phyloP scores from a whole-genome alignment of 257 asterid genomes.

The Solanum piurae region DNA sequence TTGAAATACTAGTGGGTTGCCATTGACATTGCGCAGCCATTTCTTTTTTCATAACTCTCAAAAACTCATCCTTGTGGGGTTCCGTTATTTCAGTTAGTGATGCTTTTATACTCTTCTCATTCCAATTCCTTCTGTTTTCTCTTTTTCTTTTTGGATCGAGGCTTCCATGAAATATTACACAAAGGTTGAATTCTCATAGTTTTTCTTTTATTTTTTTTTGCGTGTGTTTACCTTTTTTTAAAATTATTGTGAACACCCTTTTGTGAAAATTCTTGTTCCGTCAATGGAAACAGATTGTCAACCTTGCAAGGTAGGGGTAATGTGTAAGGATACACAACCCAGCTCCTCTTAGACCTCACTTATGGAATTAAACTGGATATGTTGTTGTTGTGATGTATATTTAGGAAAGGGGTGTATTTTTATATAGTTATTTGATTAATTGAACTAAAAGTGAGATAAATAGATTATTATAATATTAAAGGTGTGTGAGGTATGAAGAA shows the following conservation, averaged over 20 bases:
- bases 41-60: not conserved
- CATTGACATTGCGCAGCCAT: not conserved
- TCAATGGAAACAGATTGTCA: not conserved
- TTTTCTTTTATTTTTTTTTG: no score
- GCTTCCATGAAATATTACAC: no score
- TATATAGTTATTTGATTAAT: no score
- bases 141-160: no score
- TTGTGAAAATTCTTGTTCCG: no score
- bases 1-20: not conserved
- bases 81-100: not conserved
- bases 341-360: not conserved
- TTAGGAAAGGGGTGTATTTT: not conserved
- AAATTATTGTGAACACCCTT: no score
- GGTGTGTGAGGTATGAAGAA: not conserved
- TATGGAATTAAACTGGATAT: not conserved
- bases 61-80: not conserved
- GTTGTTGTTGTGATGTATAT: not conserved
- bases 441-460: not conserved
- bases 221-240: no score
- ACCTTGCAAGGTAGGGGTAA: not conserved
- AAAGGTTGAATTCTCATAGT: no score
- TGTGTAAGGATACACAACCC: not conserved
- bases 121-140: not conserved
- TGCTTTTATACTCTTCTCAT: not conserved
- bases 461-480: not conserved